phyloP scores from a whole-genome alignment of 345 rosid species.

The Hibiscus syriacus region DNA sequence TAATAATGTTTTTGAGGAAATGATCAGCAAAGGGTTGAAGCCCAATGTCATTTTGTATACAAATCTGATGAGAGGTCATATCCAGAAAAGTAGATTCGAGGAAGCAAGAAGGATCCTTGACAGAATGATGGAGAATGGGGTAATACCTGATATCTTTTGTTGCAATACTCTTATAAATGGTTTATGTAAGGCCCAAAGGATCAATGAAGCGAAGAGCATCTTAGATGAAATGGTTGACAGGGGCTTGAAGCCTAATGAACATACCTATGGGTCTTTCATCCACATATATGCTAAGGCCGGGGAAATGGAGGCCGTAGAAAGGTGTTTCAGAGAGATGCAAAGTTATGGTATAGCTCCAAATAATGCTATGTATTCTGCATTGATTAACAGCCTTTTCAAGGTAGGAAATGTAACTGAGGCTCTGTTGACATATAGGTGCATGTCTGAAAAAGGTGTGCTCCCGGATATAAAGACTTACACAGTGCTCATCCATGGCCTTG shows the following conservation, averaged over 20 bases:
- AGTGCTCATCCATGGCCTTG: conserved; percentile 58
- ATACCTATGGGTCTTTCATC: conserved; percentile 63
- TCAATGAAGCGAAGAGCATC: conserved; percentile 61
- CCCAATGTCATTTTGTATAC: conserved; percentile 58
- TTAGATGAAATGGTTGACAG: conserved; percentile 49
- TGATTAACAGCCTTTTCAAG: conserved; percentile 64
- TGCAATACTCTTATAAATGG: conserved; percentile 68
- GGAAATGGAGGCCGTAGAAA: conserved; percentile 47
- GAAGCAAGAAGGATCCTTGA: too few species aligned
- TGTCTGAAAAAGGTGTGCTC: conserved; percentile 40
- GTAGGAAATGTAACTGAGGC: too few species aligned
- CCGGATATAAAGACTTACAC: conserved; percentile 51
- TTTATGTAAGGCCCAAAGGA: conserved; percentile 59
- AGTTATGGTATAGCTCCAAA: too few species aligned
- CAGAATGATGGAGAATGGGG: conserved; percentile 49
- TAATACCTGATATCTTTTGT: conserved; percentile 58
- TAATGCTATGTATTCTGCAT: conserved; percentile 37
- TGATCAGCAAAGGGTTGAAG: conserved; percentile 47
- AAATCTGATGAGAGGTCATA: too few species aligned
- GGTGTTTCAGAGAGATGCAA: conserved; percentile 56
- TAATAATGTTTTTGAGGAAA: conserved; percentile 35
- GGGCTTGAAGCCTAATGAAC: conserved; percentile 59
- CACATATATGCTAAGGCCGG: conserved; percentile 50
- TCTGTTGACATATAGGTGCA: conserved; percentile 38
- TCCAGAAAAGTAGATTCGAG: too few species aligned